Percentiles rank a stretch among this genome's conserved stretches.
Conservation (phyloP, 2,329 filamentous ascomycete genomes). For the Beauveria pseudobassiana region DNA sequence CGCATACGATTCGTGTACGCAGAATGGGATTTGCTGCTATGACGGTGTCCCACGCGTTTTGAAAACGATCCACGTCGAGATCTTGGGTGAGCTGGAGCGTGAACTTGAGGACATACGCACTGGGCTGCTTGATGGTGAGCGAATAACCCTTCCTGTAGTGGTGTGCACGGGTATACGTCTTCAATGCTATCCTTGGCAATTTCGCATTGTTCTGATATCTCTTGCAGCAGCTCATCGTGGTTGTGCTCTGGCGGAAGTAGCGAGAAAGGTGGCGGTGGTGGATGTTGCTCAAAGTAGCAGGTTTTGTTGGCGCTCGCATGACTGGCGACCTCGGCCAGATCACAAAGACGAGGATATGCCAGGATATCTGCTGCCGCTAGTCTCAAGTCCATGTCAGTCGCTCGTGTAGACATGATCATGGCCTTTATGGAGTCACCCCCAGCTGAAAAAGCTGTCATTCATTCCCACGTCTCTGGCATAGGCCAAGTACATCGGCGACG, state of each 20-base stretch:
- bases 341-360: constrained; percentile 5
- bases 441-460: constrained; percentile 37
- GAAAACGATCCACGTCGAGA: constrained; percentile 17
- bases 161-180: constrained; percentile 26
- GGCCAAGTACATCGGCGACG: constrained; percentile 1
- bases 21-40: constrained; percentile 23
- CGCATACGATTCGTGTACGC: constrained; percentile 25
- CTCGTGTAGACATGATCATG: constrained; percentile 21
- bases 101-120: constrained; percentile 26
- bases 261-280: not conserved
- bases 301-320: not conserved
- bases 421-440: constrained; percentile 38
- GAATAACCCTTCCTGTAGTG: constrained; percentile 29
- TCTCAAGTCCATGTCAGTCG: not conserved
- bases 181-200: constrained; percentile 19
- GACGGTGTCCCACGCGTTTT: constrained; percentile 22
- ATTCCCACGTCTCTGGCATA: constrained; percentile 20
- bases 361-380: constrained; percentile 34
- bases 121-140: constrained; percentile 24
- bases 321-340: not conserved
- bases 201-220: constrained; percentile 17
- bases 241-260: not conserved
- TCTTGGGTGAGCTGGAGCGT: constrained; percentile 16
- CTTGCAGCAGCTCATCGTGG: constrained; percentile 13
- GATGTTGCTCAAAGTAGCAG: not conserved